phyloP scores from a whole-genome alignment of 2,329 filamentous ascomycete species.

The Fusarium sp. region DNA sequence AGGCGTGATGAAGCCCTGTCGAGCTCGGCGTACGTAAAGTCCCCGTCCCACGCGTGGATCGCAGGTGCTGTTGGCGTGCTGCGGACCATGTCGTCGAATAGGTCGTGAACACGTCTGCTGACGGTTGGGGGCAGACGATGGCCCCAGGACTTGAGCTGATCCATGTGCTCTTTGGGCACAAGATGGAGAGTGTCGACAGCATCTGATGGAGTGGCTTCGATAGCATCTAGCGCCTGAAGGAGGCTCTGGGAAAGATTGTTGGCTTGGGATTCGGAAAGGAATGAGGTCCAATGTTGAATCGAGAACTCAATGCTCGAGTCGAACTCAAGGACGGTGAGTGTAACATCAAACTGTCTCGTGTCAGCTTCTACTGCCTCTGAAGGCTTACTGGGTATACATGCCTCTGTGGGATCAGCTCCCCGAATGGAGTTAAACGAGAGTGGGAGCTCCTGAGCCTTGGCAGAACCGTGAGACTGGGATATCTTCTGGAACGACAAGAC shows the following conservation, averaged over 20 bases:
- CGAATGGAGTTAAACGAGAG: background rate
- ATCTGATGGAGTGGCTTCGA: background rate
- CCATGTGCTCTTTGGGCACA: background rate
- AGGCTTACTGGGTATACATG: background rate
- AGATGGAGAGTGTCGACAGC: background rate
- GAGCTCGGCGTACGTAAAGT: constrained; percentile 7
- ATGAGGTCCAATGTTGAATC: background rate
- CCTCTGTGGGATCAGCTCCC: constrained; percentile 1
- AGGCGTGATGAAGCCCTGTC: background rate
- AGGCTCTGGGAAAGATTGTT: background rate
- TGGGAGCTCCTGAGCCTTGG: background rate
- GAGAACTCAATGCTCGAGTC: background rate
- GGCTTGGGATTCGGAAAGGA: background rate
- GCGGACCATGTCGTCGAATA: background rate
- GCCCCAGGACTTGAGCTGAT: background rate
- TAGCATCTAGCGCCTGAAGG: background rate
- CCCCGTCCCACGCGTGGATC: constrained; percentile 8
- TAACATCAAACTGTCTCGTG: background rate
- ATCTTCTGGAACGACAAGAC: background rate
- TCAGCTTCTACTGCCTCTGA: background rate
- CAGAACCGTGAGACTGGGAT: background rate
- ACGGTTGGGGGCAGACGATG: background rate
- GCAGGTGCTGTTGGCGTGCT: background rate
- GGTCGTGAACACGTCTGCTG: background rate
- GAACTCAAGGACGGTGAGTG: background rate